phyloP scores from a whole-genome alignment of 164 flowering plant species.

The Piper betle region DNA sequence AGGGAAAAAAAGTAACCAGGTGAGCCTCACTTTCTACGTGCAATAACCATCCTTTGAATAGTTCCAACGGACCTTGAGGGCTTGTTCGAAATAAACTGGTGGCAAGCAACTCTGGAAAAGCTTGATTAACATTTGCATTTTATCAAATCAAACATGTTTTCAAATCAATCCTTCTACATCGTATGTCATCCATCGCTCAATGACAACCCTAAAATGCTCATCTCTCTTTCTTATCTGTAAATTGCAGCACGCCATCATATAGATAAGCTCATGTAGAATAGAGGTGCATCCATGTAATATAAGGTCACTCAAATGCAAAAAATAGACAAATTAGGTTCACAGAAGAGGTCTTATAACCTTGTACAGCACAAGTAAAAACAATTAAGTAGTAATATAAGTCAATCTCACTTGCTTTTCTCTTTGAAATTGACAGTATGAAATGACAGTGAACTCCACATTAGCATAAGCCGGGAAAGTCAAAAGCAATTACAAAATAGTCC shows the following conservation, averaged over 20 bases:
- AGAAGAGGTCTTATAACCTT: neutral
- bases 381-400: slow-evolving; percentile 45
- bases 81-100: too few relatives aligned
- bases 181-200: slow-evolving; percentile 54
- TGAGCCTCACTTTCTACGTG: too few relatives aligned
- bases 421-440: slow-evolving; percentile 17
- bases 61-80: too few relatives aligned
- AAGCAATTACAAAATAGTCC: too few relatives aligned
- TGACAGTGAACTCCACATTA: too few relatives aligned
- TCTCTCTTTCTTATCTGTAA: slow-evolving; percentile 56
- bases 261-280: slow-evolving; percentile 1
- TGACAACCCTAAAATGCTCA: slow-evolving; percentile 35
- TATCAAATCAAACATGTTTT: neutral
- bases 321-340: too few relatives aligned
- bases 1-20: too few relatives aligned
- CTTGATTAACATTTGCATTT: neutral
- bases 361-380: slow-evolving; percentile 56
- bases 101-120: too few relatives aligned
- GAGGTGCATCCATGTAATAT: neutral
- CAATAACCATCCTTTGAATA: too few relatives aligned
- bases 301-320: neutral
- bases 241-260: neutral
- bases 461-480: too few relatives aligned
- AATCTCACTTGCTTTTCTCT: slow-evolving; percentile 20
- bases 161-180: slow-evolving; percentile 26